Conservation (phyloP, 2,329 filamentous ascomycete genomes). For the Nigrospora oryzae region DNA sequence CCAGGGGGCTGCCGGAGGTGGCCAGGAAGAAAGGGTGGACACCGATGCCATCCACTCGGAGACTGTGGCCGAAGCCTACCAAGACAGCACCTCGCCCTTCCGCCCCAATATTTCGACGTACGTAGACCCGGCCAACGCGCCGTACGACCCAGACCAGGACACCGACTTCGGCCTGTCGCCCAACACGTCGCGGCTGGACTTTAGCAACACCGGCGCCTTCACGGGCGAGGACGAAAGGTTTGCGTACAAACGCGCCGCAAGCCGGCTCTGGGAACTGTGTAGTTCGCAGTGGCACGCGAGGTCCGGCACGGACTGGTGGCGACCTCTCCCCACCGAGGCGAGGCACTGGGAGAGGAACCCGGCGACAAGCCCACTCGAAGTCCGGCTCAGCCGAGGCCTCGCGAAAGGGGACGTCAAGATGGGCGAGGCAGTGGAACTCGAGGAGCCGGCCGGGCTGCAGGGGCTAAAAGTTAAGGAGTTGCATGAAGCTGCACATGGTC, state of each 20-base stretch:
- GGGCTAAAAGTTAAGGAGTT: conserved; percentile 21
- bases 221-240: conserved; percentile 78
- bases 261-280: conserved; percentile 77
- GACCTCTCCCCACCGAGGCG: conserved; percentile 53
- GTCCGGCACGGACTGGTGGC: conserved; percentile 55
- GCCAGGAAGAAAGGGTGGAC: conserved; percentile 17
- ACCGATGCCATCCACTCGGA: conserved; percentile 54
- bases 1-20: conserved; percentile 30
- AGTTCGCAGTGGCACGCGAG: conserved; percentile 63
- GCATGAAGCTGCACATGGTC: conserved; percentile 7
- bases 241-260: conserved; percentile 69
- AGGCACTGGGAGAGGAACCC: conserved; percentile 54
- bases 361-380: conserved; percentile 7
- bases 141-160: conserved; percentile 49
- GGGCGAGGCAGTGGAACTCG: conserved; percentile 30
- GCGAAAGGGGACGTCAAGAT: conserved; percentile 25
- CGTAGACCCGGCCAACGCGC: conserved; percentile 32
- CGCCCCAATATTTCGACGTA: conserved; percentile 70
- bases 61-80: conserved; percentile 65
- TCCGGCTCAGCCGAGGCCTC: conserved; percentile 5
- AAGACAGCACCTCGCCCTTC: conserved; percentile 70
- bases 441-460: conserved; percentile 32
- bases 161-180: conserved; percentile 39
- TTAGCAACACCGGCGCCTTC: conserved; percentile 58
- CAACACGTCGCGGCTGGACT: conserved; percentile 43